Evolutionary conservation across 306 rosid species (phyloP), one percentile per base, ranked within the genome.

Genomic region (Vigna angularis): DNA sequence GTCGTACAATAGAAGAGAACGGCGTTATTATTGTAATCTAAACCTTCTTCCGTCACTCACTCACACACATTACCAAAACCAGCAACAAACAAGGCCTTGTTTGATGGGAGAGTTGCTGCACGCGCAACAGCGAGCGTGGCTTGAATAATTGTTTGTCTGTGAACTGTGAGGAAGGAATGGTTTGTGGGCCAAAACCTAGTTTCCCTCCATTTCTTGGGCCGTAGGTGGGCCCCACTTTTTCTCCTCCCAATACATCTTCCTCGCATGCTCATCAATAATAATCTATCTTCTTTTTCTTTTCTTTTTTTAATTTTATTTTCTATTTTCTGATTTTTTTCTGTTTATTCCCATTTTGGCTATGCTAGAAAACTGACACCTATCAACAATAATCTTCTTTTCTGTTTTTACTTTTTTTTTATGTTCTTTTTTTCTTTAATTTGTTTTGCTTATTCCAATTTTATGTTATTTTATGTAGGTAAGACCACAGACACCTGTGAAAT

Each of bases 131-230:
- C 0, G 3, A 36, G 82, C 62, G 85, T 71, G 70, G 12, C 8
- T 4, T 24, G 10, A 38, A 52, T 11, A 28, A 17, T 12, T 49
- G 22, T 40, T 71, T 42, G 47, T 42, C 10, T 50, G 2, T 50
- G 17, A 7, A 14, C 63, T 56, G 34, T 57, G 36, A 13, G 28
- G 28, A 73, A 50, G 69, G 45, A 45, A 67, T 74, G 42, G 73
- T 34, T 63, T 72, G 58, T 48, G 81, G 85, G 79, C 82, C 85
- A 18, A 52, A 76, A 61, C 78, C 11, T 4, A 70, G 70, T 70
- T 76, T 70, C 85, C 85, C 85, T 75, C 82, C 78, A 76, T 76
- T 76, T 76, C 62, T 53, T 69, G 38, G 78, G 76, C 81, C 78
- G 36, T 15, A 3, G 0, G 16, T 76, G 6, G 70, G 82, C 11